Conservation (phyloP, 192 early-diverging fungal species). For the Allomyces javanicus region DNA sequence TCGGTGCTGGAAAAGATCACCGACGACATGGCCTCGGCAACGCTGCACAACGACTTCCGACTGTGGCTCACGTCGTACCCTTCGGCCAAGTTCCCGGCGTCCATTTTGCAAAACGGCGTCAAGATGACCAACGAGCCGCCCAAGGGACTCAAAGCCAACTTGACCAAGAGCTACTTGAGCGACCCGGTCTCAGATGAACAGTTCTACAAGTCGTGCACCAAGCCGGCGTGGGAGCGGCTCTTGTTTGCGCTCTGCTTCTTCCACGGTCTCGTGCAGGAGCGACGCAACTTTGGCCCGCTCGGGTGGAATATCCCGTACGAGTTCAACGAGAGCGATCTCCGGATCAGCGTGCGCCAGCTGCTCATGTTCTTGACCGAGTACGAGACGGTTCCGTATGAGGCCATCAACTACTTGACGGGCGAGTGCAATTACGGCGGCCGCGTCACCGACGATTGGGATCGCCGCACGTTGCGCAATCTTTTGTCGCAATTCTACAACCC, state of each 20-base stretch:
- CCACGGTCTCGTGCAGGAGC: constrained; percentile 38
- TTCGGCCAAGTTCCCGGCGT: constrained; percentile 30
- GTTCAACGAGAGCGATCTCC: constrained; percentile 42
- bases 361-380: constrained; percentile 44
- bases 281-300: not conserved
- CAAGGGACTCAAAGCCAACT: constrained; percentile 36
- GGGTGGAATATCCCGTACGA: constrained; percentile 48
- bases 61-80: constrained; percentile 43
- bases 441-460: constrained; percentile 47
- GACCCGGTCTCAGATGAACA: constrained; percentile 40
- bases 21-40: constrained; percentile 29
- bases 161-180: constrained; percentile 32
- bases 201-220: constrained; percentile 28
- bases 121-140: constrained; percentile 50
- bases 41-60: constrained; percentile 31
- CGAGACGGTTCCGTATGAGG: constrained; percentile 37
- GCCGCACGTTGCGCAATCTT: constrained; percentile 35
- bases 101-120: constrained; percentile 33
- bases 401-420: constrained; percentile 32
- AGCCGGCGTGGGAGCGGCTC: constrained; percentile 39
- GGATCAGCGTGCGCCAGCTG: constrained; percentile 38
- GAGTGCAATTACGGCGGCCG: constrained; percentile 47
- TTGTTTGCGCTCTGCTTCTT: constrained; percentile 43
- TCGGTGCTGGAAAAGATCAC: constrained; percentile 33
- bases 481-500: constrained; percentile 31